Base-by-base conservation (phyloP, 2,329 filamentous ascomycete species). In the Endoconidiophora polonica region DNA sequence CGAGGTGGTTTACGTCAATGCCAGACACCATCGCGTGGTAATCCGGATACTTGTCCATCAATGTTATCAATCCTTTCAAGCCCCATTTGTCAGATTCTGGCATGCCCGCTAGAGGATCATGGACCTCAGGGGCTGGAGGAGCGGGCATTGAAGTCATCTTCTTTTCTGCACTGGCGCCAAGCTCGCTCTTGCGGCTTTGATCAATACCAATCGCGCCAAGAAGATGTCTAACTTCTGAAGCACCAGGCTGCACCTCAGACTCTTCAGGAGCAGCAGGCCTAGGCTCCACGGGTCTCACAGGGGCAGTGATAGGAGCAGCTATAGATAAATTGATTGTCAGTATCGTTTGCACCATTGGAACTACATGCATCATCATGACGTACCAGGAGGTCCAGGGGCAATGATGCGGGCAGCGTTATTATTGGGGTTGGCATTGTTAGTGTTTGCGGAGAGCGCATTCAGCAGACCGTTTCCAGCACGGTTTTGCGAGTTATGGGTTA, bases 31-130 rank as follows among this genome's bases (percentile, higher is more conserved):
- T 68, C 3, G 74, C 72, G 48, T 74, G 75, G 60, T 79, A 81
- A 56, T 79, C 75, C 12, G 74, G 72, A 55, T 73, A 77, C 58
- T 73, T 77, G 62, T 74, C 76, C 69, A 81, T 79, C 61, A 81
- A 63, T 29, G 74, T 73, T 51, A 72, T 69, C 53, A 81, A 65
- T 7, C 78, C 78, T 59, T 81, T 81, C 44, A 81, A 66, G 3
- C 78, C 78, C 69, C 71, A 82, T 59, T 73, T 79, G 57, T 82
- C 77, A 38, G 69, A 70, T 3, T 73, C 69, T n/a, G 72, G 63
- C 76, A 81, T 77, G 43, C 75, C 73, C 44, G 68, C 66, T 23
- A 81, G 64, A 43, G 76, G 76, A 59, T 82, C 77, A 55, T 75
- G 68, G 9, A 68, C 62, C 37, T 71, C 68, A 3, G 64, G 61